Base-by-base conservation (phyloP, 805 yeast species). In the Blastobotrys attinorum region DNA sequence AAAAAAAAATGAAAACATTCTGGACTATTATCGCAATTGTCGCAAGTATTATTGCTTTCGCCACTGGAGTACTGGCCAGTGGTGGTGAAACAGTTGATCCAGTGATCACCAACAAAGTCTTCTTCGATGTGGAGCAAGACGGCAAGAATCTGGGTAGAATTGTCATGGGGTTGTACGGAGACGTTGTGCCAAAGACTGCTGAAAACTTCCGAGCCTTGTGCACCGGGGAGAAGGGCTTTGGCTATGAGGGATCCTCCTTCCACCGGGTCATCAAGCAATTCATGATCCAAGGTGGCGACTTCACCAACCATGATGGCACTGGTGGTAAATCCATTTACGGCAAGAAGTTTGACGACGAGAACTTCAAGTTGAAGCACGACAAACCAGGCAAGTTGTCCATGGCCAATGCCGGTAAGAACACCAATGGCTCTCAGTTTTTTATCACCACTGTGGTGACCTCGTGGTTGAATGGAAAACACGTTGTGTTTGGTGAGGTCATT, bases 401-500 rank as follows among this genome's bases (percentile, higher is more conserved):
- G 88, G 88, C 88, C 61, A 81, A 81, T 56, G 81, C 87, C 17
- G 88, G 88, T 50, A 63, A 70, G 50, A 76, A 68, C 59, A 68
- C 73, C 54, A 88, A 88, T 63, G 96, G 96, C 17, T 87, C 96
- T 31, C 97, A 88, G 67, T 89, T 89, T 63, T 89, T 89, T 75
- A 83, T 92, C 69, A 88, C 96, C 59, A 89, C 97, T 22, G 96
- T 83, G 18, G 74, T 76, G 29, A 86, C 96, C 45, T 69, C 81
- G 40, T 92, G 98, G 97, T 77, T 92, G 60, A 87, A 92, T 60
- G 92, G 94, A 52, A 79, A 71, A 56, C 98, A 92, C 66, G 98
- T 92, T 60, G 98, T 92, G 34, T 92, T 92, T 59, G 98, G 98
- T 53, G 86, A 87, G 68, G 96, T 92, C 44, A 46, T 87, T 33